Percentiles rank a stretch among this genome's conserved stretches.
Evolutionary conservation across 2,329 filamentous ascomycete species (phyloP).

Genomic region (Sclerotinia sclerotiorum): DNA sequence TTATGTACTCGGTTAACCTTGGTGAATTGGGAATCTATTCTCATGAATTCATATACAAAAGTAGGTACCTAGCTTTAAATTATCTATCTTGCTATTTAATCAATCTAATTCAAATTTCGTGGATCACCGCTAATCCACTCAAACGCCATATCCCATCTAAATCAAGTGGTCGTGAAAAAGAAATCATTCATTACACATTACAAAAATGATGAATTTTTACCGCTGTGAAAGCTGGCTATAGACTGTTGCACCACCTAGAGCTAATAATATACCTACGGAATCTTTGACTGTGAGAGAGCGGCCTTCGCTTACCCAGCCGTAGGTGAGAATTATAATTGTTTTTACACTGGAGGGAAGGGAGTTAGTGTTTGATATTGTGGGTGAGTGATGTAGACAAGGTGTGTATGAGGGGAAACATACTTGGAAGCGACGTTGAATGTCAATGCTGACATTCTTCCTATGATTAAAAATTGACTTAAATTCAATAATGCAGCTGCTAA

Average conservation of each 20-base stretch:
- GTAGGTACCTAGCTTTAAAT: too few species aligned
- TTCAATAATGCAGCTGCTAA: conserved; percentile 45
- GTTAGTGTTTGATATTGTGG: conserved; percentile 22
- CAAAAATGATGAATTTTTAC: conserved; percentile 18
- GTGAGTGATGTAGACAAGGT: not conserved
- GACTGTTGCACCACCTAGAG: conserved; percentile 47
- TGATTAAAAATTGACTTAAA: conserved; percentile 45
- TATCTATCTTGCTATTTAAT: too few species aligned
- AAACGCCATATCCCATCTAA: not conserved
- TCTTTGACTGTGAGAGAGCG: conserved; percentile 44
- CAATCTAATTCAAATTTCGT: too few species aligned
- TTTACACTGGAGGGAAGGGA: conserved; percentile 43
- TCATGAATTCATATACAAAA: too few species aligned
- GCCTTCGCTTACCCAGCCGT: conserved; percentile 49
- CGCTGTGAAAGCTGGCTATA: conserved; percentile 44
- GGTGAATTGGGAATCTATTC: too few species aligned
- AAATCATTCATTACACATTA: not conserved
- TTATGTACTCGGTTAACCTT: too few species aligned
- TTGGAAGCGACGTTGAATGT: conserved; percentile 40
- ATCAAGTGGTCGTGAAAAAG: not conserved
- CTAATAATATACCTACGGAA: conserved; percentile 46
- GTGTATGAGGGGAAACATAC: conserved; percentile 26
- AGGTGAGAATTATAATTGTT: conserved; percentile 48
- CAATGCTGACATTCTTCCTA: conserved; percentile 38
- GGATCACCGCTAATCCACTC: not conserved